phyloP scores from a whole-genome alignment of 2,329 filamentous ascomycete species.

The Triangularia setosa region DNA sequence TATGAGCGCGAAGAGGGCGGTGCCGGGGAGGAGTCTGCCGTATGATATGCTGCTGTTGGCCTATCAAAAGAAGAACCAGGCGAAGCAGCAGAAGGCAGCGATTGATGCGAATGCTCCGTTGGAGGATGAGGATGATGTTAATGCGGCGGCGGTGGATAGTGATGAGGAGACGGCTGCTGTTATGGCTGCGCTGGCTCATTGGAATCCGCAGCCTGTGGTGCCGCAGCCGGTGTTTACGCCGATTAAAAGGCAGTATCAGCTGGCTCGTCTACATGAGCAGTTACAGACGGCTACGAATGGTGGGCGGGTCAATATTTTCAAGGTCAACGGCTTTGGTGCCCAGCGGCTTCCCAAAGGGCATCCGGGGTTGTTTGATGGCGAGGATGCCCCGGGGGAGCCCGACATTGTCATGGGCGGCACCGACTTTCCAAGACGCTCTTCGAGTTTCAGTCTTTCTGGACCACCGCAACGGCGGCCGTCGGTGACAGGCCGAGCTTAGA shows the following conservation, averaged over 20 bases:
- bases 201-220: conserved; percentile 73
- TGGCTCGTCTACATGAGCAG: conserved; percentile 61
- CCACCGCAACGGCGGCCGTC: conserved; percentile 43
- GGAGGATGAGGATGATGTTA: conserved; percentile 79
- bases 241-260: conserved; percentile 60
- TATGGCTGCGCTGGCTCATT: conserved; percentile 74
- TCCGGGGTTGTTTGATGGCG: conserved; percentile 43
- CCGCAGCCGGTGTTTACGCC: conserved; percentile 60
- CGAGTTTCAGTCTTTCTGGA: conserved; percentile 43
- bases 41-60: conserved; percentile 88
- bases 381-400: conserved; percentile 57
- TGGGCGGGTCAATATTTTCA: conserved; percentile 62
- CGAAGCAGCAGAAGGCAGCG: conserved; percentile 93
- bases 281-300: conserved; percentile 63
- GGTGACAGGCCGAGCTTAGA: conserved; percentile 45
- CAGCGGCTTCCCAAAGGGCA: conserved; percentile 52
- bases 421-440: conserved; percentile 37
- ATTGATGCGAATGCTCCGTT: conserved; percentile 90
- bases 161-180: conserved; percentile 91
- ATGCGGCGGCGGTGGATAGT: conserved; percentile 79
- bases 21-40: conserved; percentile 79
- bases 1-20: conserved; percentile 91
- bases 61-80: conserved; percentile 97
- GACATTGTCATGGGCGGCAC: conserved; percentile 42
- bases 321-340: conserved; percentile 52